phyloP scores from a whole-genome alignment of 2,329 filamentous ascomycete species.

The Penicillium sp. region DNA sequence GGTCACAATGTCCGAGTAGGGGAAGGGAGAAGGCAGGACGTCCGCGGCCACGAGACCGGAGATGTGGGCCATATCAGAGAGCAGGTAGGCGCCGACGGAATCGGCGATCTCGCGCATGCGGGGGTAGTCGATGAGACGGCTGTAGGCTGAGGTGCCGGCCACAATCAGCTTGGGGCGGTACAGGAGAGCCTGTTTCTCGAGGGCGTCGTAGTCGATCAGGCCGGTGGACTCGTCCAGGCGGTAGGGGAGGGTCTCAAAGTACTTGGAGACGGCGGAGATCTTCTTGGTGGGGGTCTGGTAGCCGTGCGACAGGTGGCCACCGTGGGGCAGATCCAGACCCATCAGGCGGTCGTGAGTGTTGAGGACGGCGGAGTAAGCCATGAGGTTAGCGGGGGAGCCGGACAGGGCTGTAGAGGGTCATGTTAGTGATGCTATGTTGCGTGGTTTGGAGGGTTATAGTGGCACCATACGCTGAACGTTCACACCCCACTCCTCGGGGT shows the following conservation, averaged over 20 bases:
- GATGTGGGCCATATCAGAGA: constrained; percentile 99
- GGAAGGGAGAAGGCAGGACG: constrained; percentile 92
- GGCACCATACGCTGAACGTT: constrained; percentile 80
- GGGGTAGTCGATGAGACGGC: constrained; percentile 93
- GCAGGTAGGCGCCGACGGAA: constrained; percentile 88
- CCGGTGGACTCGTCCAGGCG: constrained; percentile 77
- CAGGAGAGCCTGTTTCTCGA: constrained; percentile 86
- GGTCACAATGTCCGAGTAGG: constrained; percentile 92
- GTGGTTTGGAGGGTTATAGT: constrained; percentile 7
- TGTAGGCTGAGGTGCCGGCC: constrained; percentile 97
- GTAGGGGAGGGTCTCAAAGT: constrained; percentile 99
- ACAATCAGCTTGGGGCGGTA: constrained; percentile 97
- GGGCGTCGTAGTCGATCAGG: constrained; percentile 93
- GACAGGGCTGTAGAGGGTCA: constrained; percentile 67
- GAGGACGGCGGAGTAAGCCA: constrained; percentile 95
- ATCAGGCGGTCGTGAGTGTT: constrained; percentile 94
- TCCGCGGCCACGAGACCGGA: constrained; percentile 92
- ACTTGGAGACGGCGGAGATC: constrained; percentile 96
- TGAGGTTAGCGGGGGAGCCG: constrained; percentile 75
- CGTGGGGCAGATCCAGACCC: constrained; percentile 93
- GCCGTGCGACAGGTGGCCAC: constrained; percentile 93
- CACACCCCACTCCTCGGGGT: constrained; percentile 89
- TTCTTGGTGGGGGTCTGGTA: constrained; percentile 97
- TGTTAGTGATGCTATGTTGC: constrained; percentile 25
- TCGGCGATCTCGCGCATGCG: constrained; percentile 97